phyloP scores from a whole-genome alignment of 2,329 filamentous ascomycete genomes.

The Phaeosphaeria sp. region DNA sequence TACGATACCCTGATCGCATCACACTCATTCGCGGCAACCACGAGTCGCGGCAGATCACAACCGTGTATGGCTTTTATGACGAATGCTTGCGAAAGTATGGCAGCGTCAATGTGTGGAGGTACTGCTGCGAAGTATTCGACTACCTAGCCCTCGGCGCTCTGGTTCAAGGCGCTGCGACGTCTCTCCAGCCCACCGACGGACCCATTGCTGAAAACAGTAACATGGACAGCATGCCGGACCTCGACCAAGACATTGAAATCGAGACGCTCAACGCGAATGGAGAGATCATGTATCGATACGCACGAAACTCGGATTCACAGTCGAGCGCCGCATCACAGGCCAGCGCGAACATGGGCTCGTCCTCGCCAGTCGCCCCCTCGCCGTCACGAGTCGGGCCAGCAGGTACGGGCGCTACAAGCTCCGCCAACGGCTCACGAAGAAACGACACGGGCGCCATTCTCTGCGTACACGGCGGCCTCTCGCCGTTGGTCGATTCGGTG shows the following conservation, averaged over 20 bases:
- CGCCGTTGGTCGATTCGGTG: conserved; percentile 87
- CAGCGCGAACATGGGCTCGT: conserved; percentile 42
- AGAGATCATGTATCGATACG: conserved; percentile 76
- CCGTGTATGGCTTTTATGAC: conserved; percentile 97
- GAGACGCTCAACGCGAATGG: conserved; percentile 89
- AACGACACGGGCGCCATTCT: conserved; percentile 74
- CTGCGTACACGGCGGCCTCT: conserved; percentile 93
- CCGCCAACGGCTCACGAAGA: conserved; percentile 62
- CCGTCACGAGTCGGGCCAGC: conserved; percentile 71
- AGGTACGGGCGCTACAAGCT: conserved; percentile 78
- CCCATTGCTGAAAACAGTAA: conserved; percentile 58
- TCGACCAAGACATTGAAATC: conserved; percentile 82
- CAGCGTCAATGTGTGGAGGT: conserved; percentile 88
- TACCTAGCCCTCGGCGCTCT: conserved; percentile 91
- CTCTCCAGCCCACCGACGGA: conserved; percentile 67
- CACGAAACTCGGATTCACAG: conserved; percentile 55
- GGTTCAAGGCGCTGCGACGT: conserved; percentile 80
- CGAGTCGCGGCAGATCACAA: conserved; percentile 95
- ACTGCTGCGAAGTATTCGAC: conserved; percentile 98
- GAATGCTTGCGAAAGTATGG: conserved; percentile 96
- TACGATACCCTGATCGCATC: conserved; percentile 95
- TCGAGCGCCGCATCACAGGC: conserved; percentile 38
- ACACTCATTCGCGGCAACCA: conserved; percentile 95
- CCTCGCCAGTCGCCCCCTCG: conserved; percentile 45
- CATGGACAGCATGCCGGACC: conserved; percentile 55